Evolutionary conservation across 148 eudicot genomes (phyloP), one percentile per base, ranked within the genome.

Genomic region (Selenicereus undatus): DNA sequence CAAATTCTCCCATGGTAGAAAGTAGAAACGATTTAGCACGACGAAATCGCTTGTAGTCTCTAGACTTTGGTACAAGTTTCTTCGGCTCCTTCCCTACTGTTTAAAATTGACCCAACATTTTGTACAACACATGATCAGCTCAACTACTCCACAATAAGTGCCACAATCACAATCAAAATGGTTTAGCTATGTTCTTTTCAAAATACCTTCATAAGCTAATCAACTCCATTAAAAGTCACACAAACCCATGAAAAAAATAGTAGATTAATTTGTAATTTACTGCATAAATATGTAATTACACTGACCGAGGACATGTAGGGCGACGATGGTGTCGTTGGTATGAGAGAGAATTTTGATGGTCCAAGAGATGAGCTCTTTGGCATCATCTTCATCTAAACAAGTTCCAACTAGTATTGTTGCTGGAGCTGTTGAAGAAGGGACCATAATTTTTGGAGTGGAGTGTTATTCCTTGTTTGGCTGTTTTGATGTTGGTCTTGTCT

Each of bases 221-320:
- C 51, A 22, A 43, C 24, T 48, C 50, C 21, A 48, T 8, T 48
- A 48, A n/a, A 30, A n/a, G 1, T 18, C 2, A 30, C 11, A 62
- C 56, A 65, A 27, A 24, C n/a, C 13, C 79, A 65, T n/a, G 54
- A 60, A 0, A 62, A 27, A 60, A 14, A 66, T 20, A 22, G 64
- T n/a, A 26, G 43, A 54, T 35, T 71, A 51, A 10, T 6, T 9
- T 5, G 43, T 43, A 18, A 9, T 4, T 8, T 13, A 12, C 39
- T 29, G 16, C 10, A 70, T 73, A 52, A 14, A 73, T 3, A 39
- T 20, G 48, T 35, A 78, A 66, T 10, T n/a, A 32, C 29, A 86
- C 90, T 80, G 56, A 93, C 98, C 96, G 51, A 94, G 85, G 54
- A 94, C 79, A 71, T 94, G 97, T 36, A 91, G n/a, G 0, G 97